These are phyloP conservation scores for Dictyostelium capitatum DNA, from an alignment of 78 protist species.

Conservation along the genomic window DNA sequence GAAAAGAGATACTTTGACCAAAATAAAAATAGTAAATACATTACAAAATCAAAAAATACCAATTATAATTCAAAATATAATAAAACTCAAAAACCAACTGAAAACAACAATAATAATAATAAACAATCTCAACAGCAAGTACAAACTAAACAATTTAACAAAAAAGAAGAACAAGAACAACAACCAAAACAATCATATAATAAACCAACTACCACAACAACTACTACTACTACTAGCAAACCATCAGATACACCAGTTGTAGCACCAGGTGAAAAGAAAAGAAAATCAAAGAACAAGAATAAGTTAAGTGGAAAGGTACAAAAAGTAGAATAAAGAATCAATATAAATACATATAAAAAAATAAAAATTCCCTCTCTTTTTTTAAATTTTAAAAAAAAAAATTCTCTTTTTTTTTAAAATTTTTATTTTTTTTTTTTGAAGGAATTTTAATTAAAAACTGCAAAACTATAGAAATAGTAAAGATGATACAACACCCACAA, in stretches of 20 bases:
- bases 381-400: background rate
- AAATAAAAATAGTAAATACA: constrained; percentile 3
- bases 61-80: constrained; percentile 4
- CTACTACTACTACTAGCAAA: background rate
- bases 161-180: background rate
- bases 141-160: background rate
- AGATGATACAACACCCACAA: constrained; percentile 25
- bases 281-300: constrained; percentile 62
- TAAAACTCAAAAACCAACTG: background rate
- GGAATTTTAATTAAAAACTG: background rate
- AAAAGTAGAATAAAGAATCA: constrained; percentile 14
- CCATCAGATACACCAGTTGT: background rate
- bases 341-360: background rate
- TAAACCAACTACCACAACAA: constrained; percentile 1
- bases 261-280: constrained; percentile 30
- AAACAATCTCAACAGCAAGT: background rate
- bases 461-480: background rate
- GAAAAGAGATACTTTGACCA: constrained; percentile 34
- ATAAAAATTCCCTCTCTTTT: background rate
- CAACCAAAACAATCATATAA: background rate
- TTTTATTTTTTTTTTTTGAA: background rate
- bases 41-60: constrained; percentile 25
- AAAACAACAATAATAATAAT: background rate
- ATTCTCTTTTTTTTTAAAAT: background rate
- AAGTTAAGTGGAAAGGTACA: background rate